Percentiles rank a stretch among this genome's conserved stretches.
Conservation (phyloP, 371 early-diverging fungal genomes). For the Lichtheimia corymbifera region DNA sequence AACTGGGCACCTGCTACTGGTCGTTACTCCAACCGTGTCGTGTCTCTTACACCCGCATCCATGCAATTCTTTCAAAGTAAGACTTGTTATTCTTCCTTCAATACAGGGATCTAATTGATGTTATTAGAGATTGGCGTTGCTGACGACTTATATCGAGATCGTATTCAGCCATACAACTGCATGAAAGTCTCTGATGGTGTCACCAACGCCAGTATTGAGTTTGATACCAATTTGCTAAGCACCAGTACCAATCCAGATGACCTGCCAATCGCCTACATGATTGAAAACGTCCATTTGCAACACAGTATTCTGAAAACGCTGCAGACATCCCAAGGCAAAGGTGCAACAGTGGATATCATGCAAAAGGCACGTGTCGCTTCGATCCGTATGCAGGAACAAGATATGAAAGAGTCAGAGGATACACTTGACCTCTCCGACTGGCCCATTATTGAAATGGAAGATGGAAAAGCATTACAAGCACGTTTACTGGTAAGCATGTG, state of each 20-base stretch:
- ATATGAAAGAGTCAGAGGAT: background rate
- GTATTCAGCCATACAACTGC: conserved; percentile 58
- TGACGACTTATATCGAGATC: conserved; percentile 51
- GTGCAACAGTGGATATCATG: conserved; percentile 50
- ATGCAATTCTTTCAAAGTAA: conserved; percentile 52
- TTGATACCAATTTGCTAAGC: conserved; percentile 48
- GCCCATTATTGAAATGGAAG: conserved; percentile 63
- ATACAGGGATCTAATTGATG: background rate
- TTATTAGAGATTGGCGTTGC: conserved; percentile 62
- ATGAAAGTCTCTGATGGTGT: conserved; percentile 84
- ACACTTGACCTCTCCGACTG: conserved; percentile 54
- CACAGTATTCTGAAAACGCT: conserved; percentile 51
- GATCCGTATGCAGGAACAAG: conserved; percentile 24
- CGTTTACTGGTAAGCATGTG: conserved; percentile 53
- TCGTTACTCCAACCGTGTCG: conserved; percentile 77
- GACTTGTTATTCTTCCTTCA: background rate
- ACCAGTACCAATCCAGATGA: conserved; percentile 4
- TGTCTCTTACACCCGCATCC: conserved; percentile 63
- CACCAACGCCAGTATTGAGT: conserved; percentile 62
- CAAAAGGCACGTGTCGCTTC: conserved; percentile 61
- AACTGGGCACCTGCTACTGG: conserved; percentile 48
- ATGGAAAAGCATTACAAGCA: conserved; percentile 54
- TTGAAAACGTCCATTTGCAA: conserved; percentile 55
- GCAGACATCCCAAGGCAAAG: conserved; percentile 31
- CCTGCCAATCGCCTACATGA: conserved; percentile 54